Percentiles rank a stretch among this genome's conserved stretches.
phyloP scores from a whole-genome alignment of 805 yeast genomes.

The Spathaspora boniae region DNA sequence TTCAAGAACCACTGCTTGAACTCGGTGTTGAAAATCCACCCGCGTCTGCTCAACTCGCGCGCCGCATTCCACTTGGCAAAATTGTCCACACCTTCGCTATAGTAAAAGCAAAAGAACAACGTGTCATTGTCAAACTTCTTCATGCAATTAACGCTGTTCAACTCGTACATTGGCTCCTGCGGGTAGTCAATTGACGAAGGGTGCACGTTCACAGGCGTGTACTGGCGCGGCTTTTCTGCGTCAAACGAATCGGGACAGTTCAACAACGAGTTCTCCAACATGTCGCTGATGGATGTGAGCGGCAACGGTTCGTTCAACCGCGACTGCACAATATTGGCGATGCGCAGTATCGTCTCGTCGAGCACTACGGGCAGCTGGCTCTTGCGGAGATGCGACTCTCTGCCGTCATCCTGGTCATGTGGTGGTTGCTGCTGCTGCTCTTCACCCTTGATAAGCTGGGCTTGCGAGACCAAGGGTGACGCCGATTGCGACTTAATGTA shows the following conservation, averaged over 20 bases:
- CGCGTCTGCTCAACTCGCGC: conserved; percentile 69
- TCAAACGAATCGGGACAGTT: conserved; percentile 94
- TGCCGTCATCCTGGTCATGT: neutral
- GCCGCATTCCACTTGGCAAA: conserved; percentile 57
- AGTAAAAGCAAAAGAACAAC: conserved; percentile 87
- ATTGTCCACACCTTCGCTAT: conserved; percentile 44
- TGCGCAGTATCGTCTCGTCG: conserved; percentile 12
- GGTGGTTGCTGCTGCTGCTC: conserved; percentile 5
- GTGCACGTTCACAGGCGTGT: conserved; percentile 76
- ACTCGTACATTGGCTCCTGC: conserved; percentile 70
- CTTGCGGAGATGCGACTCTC: conserved; percentile 5
- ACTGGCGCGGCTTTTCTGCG: conserved; percentile 77
- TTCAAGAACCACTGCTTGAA: conserved; percentile 79
- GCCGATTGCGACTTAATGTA: conserved; percentile 20
- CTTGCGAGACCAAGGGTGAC: conserved; percentile 17
- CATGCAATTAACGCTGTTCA: conserved; percentile 58
- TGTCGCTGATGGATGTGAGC: conserved; percentile 48
- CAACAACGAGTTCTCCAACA: conserved; percentile 73
- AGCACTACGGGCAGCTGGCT: conserved; percentile 10
- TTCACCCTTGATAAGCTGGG: conserved; percentile 9
- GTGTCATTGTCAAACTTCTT: conserved; percentile 82
- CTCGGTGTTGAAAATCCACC: conserved; percentile 77
- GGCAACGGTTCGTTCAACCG: conserved; percentile 53
- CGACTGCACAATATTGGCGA: conserved; percentile 28
- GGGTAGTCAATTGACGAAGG: conserved; percentile 92